Base-by-base conservation (phyloP, 2,329 filamentous ascomycete genomes). In the Alternaria rosae region DNA sequence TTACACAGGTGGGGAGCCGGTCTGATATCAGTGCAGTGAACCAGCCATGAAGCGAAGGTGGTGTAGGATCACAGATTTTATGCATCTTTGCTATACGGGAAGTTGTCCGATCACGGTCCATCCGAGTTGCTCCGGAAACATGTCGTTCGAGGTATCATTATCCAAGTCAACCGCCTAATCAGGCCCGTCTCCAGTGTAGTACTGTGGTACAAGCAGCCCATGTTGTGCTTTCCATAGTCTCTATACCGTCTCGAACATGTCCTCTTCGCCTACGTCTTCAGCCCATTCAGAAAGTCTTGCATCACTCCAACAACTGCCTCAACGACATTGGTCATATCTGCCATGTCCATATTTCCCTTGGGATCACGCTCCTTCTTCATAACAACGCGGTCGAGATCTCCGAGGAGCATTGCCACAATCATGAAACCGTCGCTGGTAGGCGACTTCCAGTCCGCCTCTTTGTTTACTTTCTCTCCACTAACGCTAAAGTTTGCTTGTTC, bases 1-100 rank as follows among this genome's bases (percentile, higher is more conserved):
- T 48, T 43, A 43, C 23, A 53, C 47, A 48, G 26, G 59, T 32
- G 59, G 59, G 59, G 59, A 61, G 54, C 59, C 59, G 59, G 30
- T 15, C 23, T 38, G 25, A 1, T 25, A 15, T 15, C 20, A 11
- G 5, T 38, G 30, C 20, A 51, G 47, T 50, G 6, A 9, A 15
- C 9, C 17, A 6, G 30, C 20, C 30, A 38, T 35, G 30, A 35
- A 35, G 32, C 13, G 11, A 23, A 23, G 13, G 1, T 38, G 20
- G 20, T 13, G 20, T 38, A 9, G 1, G 0, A n/a, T 38, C 15
- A 38, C 4, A 48, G 13, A 38, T 10, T 6, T 21, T 15, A 35
- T 13, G 17, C 47, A 23, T 35, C 9, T 1, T 38, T 51, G 13
- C 11, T 35, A 15, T 25, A n/a, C 23, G 9, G 20, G 13, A 21